Conservation (phyloP, 352 stramenopile genomes). For the Ophiocytium majus region DNA sequence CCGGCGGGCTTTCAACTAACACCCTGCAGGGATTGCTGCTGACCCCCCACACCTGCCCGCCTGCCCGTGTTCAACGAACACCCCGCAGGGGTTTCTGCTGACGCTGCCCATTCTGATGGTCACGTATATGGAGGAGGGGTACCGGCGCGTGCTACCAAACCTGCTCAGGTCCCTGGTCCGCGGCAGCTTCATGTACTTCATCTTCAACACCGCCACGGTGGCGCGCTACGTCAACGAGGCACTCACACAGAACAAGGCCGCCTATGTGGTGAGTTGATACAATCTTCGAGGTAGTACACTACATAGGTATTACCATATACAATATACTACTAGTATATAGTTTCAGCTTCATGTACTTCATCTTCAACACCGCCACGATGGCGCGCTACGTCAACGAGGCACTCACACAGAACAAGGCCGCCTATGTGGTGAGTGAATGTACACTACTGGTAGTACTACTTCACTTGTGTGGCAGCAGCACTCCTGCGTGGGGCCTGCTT, state of each 20-base stretch:
- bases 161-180: constrained; percentile 59
- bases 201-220: too few relatives aligned
- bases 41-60: not conserved
- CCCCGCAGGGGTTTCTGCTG: constrained; percentile 46
- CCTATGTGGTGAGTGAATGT: not conserved
- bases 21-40: not conserved
- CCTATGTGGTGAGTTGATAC: not conserved
- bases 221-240: not conserved
- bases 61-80: constrained; percentile 28
- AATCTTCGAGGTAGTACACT: not conserved
- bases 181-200: too few relatives aligned
- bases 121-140: constrained; percentile 34
- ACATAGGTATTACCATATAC: too few relatives aligned
- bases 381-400: not conserved
- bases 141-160: constrained; percentile 30
- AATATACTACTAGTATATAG: too few relatives aligned
- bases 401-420: not conserved
- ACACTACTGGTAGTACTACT: not conserved
- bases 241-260: not conserved
- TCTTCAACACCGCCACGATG: too few relatives aligned
- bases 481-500: too few relatives aligned
- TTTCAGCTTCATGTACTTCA: too few relatives aligned
- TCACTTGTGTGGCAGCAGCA: too few relatives aligned
- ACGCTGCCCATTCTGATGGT: constrained; percentile 54
- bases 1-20: not conserved